phyloP scores from a whole-genome alignment of 805 yeast genomes.

The Spathaspora arborariae region DNA sequence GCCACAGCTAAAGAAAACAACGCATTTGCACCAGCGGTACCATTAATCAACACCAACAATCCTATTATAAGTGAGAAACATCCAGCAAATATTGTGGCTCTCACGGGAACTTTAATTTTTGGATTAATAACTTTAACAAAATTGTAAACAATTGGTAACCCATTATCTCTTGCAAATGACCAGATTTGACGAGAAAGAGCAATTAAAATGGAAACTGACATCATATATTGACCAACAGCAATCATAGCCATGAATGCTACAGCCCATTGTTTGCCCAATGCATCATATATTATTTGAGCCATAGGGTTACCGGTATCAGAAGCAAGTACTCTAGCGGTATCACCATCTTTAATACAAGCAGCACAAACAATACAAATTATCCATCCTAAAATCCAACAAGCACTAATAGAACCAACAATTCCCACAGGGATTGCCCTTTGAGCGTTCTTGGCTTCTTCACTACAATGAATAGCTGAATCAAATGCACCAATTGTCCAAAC shows the following conservation, averaged over 20 bases:
- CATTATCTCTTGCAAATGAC: slow-evolving; percentile 71
- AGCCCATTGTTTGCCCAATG: slow-evolving; percentile 59
- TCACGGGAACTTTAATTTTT: slow-evolving; percentile 52
- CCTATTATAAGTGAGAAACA: slow-evolving; percentile 45
- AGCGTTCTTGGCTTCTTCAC: slow-evolving; percentile 64
- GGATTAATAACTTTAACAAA: slow-evolving; percentile 52
- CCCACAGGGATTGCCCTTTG: slow-evolving; percentile 60
- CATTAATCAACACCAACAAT: slow-evolving; percentile 47
- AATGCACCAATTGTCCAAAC: slow-evolving; percentile 73
- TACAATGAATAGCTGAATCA: slow-evolving; percentile 65
- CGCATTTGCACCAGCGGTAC: slow-evolving; percentile 55
- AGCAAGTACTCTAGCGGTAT: slow-evolving; percentile 31
- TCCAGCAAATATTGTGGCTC: slow-evolving; percentile 54
- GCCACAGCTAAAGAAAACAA: slow-evolving; percentile 58
- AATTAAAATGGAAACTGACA: slow-evolving; percentile 57
- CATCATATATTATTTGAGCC: slow-evolving; percentile 57
- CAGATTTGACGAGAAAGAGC: slow-evolving; percentile 65
- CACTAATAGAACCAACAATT: slow-evolving; percentile 50
- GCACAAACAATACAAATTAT: slow-evolving; percentile 45
- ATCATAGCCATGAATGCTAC: slow-evolving; percentile 53
- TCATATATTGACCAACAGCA: slow-evolving; percentile 53
- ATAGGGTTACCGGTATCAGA: slow-evolving; percentile 53
- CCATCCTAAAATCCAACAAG: slow-evolving; percentile 56
- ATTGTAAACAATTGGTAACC: slow-evolving; percentile 52
- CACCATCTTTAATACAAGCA: slow-evolving; percentile 48